phyloP scores from a whole-genome alignment of 805 yeast species.

The Kazachstania bromeliacearum region DNA sequence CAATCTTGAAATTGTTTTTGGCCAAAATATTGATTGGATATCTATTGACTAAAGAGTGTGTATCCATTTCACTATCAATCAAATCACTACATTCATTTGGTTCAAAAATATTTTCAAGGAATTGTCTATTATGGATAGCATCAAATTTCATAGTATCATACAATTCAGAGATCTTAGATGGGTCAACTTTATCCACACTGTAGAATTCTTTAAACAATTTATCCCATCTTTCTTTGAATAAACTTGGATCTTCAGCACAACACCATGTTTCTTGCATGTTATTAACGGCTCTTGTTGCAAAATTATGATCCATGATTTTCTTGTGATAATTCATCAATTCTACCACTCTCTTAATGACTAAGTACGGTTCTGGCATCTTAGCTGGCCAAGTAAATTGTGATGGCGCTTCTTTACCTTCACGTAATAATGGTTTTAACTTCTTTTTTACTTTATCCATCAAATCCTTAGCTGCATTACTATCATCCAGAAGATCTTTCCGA shows the following conservation, averaged over 20 bases:
- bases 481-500: slow-evolving; percentile 86
- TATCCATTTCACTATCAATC: slow-evolving; percentile 21
- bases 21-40: slow-evolving; percentile 70
- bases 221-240: slow-evolving; percentile 96
- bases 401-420: slow-evolving; percentile 96
- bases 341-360: slow-evolving; percentile 87
- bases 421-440: slow-evolving; percentile 82
- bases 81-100: slow-evolving; percentile 42
- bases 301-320: slow-evolving; percentile 73
- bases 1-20: slow-evolving; percentile 64
- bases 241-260: slow-evolving; percentile 85
- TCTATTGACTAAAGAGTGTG: slow-evolving; percentile 48
- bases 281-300: slow-evolving; percentile 53
- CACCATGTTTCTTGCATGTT: slow-evolving; percentile 82
- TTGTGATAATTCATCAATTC: slow-evolving; percentile 91
- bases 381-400: slow-evolving; percentile 98
- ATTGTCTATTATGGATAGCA: slow-evolving; percentile 89
- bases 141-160: slow-evolving; percentile 98
- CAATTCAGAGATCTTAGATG: slow-evolving; percentile 89
- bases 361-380: slow-evolving; percentile 94
- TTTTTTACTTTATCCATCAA: slow-evolving; percentile 96
- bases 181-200: slow-evolving; percentile 92
- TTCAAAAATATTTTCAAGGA: slow-evolving; percentile 72
- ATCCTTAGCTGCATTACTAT: slow-evolving; percentile 95
- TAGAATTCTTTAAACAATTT: slow-evolving; percentile 87